Percentiles rank a stretch among this genome's conserved stretches.
These are phyloP conservation scores for Vitis hybrid DNA, from an alignment of 177 flowering plant genomes.

Conservation along the genomic window DNA sequence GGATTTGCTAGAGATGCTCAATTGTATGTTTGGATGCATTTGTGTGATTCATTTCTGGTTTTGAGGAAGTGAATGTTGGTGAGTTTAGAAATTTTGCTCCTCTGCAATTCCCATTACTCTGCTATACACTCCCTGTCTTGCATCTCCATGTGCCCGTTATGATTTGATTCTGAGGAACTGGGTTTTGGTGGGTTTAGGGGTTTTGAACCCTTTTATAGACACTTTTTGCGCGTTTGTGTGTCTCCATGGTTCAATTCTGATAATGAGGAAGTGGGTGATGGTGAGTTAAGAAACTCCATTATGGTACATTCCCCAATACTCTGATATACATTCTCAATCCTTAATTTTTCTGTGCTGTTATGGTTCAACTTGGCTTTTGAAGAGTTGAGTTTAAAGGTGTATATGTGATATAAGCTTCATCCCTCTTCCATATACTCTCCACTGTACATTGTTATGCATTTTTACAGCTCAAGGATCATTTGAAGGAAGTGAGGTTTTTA, in stretches of 20 bases:
- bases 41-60: neutral
- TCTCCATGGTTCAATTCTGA: neutral
- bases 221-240: neutral
- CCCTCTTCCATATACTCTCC: too few relatives aligned
- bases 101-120: too few relatives aligned
- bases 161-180: conserved; percentile 12
- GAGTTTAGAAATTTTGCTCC: neutral
- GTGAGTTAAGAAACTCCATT: neutral
- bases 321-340: neutral
- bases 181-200: neutral
- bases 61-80: neutral
- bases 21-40: neutral
- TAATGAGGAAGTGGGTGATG: neutral
- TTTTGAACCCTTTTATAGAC: neutral
- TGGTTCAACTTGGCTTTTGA: neutral
- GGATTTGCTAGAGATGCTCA: neutral
- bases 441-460: too few relatives aligned
- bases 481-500: too few relatives aligned
- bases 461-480: too few relatives aligned
- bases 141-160: neutral
- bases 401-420: too few relatives aligned
- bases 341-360: neutral
- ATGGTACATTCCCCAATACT: neutral
- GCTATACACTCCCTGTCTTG: neutral
- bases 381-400: too few relatives aligned